A percentile compares a stretch with the other conserved stretches of the same genome.
Evolutionary conservation across 1,139 yeast genomes (phyloP).

Genomic region (Blastobotrys raffinosifermentans): DNA sequence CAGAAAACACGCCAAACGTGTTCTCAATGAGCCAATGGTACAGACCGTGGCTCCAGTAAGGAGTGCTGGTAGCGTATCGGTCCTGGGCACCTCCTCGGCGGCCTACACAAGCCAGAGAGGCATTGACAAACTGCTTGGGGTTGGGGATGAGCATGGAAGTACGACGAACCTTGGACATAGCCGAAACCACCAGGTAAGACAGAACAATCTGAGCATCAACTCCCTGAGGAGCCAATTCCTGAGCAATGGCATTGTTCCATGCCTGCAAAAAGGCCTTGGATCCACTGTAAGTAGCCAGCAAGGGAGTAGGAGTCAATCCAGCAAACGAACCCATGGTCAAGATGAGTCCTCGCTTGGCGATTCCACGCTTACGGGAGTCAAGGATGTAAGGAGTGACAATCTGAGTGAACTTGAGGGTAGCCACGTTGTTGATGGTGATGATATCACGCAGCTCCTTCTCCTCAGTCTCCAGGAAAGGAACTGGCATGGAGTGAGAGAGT

Average conservation of each 20-base stretch:
- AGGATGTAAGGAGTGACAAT: slow-evolving; percentile 62
- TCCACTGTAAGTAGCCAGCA: slow-evolving; percentile 90
- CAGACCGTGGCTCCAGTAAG: slow-evolving; percentile 91
- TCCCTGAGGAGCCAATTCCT: slow-evolving; percentile 62
- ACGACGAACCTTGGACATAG: slow-evolving; percentile 89
- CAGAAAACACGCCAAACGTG: slow-evolving; percentile 76
- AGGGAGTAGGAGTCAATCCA: slow-evolving; percentile 88
- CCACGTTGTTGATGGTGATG: slow-evolving; percentile 77
- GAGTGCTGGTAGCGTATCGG: slow-evolving; percentile 79
- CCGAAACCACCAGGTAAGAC: slow-evolving; percentile 90
- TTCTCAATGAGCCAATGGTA: slow-evolving; percentile 81
- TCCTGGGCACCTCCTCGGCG: slow-evolving; percentile 92
- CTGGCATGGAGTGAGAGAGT: slow-evolving; percentile 90
- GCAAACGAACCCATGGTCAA: slow-evolving; percentile 97
- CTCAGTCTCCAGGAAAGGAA: slow-evolving; percentile 78
- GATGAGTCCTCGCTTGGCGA: slow-evolving; percentile 52
- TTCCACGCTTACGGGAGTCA: slow-evolving; percentile 33
- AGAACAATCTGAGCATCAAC: slow-evolving; percentile 82
- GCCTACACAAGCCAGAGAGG: slow-evolving; percentile 65
- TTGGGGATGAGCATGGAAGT: slow-evolving; percentile 72
- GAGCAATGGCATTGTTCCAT: slow-evolving; percentile 89
- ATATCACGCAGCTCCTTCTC: slow-evolving; percentile 69
- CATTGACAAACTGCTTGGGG: slow-evolving; percentile 69
- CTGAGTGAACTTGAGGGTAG: slow-evolving; percentile 80
- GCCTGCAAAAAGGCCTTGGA: slow-evolving; percentile 91